These are phyloP conservation scores for Fusarium redolens DNA, from an alignment of 2,329 filamentous ascomycete genomes.

Conservation along the genomic window DNA sequence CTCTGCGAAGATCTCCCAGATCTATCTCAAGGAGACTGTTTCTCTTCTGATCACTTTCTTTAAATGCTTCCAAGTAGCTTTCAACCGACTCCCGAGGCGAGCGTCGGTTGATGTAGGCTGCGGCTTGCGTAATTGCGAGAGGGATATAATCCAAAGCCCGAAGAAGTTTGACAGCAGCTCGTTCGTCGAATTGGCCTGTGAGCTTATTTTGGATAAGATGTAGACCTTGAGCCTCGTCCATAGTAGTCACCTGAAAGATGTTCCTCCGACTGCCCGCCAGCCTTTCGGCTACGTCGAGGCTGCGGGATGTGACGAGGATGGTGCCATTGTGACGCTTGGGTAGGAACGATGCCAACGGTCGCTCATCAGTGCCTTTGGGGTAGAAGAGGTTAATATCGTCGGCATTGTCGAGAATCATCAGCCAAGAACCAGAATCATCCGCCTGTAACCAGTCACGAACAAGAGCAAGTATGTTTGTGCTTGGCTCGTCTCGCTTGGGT, in stretches of 20 bases:
- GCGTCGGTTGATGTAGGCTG: slow-evolving; percentile 43
- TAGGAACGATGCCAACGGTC: slow-evolving; percentile 16
- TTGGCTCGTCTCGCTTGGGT: slow-evolving; percentile 45
- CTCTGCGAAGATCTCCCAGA: slow-evolving; percentile 30
- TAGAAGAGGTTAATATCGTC: slow-evolving; percentile 28
- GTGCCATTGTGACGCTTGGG: slow-evolving; percentile 15
- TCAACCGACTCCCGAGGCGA: slow-evolving; percentile 37
- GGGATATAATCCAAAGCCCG: slow-evolving; percentile 44
- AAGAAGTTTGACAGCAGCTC: slow-evolving; percentile 23
- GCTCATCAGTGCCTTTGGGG: not conserved
- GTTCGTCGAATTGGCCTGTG: not conserved
- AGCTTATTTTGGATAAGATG: slow-evolving; percentile 35
- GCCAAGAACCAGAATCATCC: slow-evolving; percentile 37
- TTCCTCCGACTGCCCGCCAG: slow-evolving; percentile 14
- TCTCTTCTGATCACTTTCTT: slow-evolving; percentile 43
- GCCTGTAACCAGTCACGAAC: slow-evolving; percentile 45
- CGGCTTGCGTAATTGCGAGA: slow-evolving; percentile 47
- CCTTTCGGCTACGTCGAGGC: slow-evolving; percentile 13
- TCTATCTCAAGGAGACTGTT: slow-evolving; percentile 44
- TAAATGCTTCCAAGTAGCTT: slow-evolving; percentile 48
- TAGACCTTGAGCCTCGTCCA: slow-evolving; percentile 19
- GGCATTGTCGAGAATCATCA: slow-evolving; percentile 40
- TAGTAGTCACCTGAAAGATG: slow-evolving; percentile 19
- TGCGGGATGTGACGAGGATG: slow-evolving; percentile 38
- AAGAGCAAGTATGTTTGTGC: slow-evolving; percentile 48